Evolutionary conservation across 2,329 filamentous ascomycete genomes (phyloP).

Genomic region (Corinectria fuckeliana): DNA sequence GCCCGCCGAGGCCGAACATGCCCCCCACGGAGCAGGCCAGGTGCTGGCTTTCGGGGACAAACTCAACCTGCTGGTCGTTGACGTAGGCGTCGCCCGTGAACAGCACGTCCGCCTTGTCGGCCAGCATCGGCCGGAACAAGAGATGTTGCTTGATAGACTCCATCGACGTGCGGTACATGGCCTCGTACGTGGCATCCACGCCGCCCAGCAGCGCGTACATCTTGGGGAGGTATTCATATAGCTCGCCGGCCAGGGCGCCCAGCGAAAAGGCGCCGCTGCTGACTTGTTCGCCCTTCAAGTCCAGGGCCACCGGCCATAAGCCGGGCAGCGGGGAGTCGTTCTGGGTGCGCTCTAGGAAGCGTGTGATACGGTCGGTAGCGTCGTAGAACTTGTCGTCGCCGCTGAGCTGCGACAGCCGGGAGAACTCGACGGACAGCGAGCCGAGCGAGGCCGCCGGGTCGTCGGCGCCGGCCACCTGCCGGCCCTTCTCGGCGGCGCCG

Average conservation of each 20-base stretch:
- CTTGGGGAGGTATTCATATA: slow-evolving; percentile 69
- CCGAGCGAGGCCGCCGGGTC: slow-evolving; percentile 57
- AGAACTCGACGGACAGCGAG: slow-evolving; percentile 77
- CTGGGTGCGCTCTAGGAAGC: slow-evolving; percentile 72
- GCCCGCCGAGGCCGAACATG: slow-evolving; percentile 69
- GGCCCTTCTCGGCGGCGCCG: slow-evolving; percentile 45
- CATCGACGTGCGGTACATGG: slow-evolving; percentile 70
- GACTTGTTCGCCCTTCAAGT: slow-evolving; percentile 63
- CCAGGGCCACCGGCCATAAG: slow-evolving; percentile 74
- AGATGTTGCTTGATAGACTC: slow-evolving; percentile 67
- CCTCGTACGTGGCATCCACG: slow-evolving; percentile 63
- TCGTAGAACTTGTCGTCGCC: slow-evolving; percentile 78
- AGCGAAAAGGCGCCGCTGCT: slow-evolving; percentile 54
- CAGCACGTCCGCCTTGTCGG: slow-evolving; percentile 66
- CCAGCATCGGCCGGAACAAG: slow-evolving; percentile 74
- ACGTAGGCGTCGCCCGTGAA: slow-evolving; percentile 42
- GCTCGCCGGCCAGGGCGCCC: slow-evolving; percentile 61
- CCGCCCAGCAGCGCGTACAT: slow-evolving; percentile 72
- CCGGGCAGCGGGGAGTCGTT: slow-evolving; percentile 74
- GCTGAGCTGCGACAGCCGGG: slow-evolving; percentile 74
- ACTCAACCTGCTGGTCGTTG: slow-evolving; percentile 26
- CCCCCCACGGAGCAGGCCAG: slow-evolving; percentile 72
- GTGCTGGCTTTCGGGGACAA: slow-evolving; percentile 54
- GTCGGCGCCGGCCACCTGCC: slow-evolving; percentile 58
- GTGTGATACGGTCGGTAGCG: slow-evolving; percentile 75